Percentiles rank a stretch among this genome's conserved stretches.
Conservation (phyloP, 371 early-diverging fungal species). For the Actinomucor elegans region DNA sequence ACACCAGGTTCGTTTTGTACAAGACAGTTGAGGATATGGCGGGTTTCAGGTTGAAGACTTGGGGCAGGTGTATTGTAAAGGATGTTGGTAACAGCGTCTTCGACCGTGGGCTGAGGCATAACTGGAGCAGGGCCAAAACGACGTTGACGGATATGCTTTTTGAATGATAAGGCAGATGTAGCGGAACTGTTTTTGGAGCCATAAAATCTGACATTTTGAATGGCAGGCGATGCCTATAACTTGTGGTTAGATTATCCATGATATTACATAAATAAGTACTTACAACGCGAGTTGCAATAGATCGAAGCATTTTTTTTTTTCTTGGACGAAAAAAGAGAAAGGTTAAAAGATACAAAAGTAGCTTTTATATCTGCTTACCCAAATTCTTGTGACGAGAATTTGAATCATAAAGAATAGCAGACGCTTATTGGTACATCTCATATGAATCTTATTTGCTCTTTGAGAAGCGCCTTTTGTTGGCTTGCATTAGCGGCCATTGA, state of each 20-base stretch:
- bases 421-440: slow-evolving; percentile 26
- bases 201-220: slow-evolving; percentile 5
- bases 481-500: no score
- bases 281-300: slow-evolving; percentile 17
- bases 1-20: slow-evolving; percentile 97
- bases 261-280: not conserved
- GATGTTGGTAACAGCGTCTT: slow-evolving; percentile 89
- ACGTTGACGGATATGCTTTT: slow-evolving; percentile 48
- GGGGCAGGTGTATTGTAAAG: slow-evolving; percentile 82
- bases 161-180: slow-evolving; percentile 55
- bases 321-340: not conserved
- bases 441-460: slow-evolving; percentile 5
- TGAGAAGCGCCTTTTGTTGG: no score
- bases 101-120: slow-evolving; percentile 52
- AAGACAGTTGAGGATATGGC: slow-evolving; percentile 90
- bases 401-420: slow-evolving; percentile 19
- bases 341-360: slow-evolving; percentile 2
- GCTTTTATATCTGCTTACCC: slow-evolving; percentile 1
- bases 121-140: slow-evolving; percentile 45
- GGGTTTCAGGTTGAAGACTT: slow-evolving; percentile 48
- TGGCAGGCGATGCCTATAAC: slow-evolving; percentile 1
- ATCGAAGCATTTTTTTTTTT: slow-evolving; percentile 9
- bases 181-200: slow-evolving; percentile 29
- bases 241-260: not conserved
- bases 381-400: slow-evolving; percentile 21